These are phyloP conservation scores for Leccinum variicolor DNA, from an alignment of 768 basidiomycete species.

Conservation along the genomic window DNA sequence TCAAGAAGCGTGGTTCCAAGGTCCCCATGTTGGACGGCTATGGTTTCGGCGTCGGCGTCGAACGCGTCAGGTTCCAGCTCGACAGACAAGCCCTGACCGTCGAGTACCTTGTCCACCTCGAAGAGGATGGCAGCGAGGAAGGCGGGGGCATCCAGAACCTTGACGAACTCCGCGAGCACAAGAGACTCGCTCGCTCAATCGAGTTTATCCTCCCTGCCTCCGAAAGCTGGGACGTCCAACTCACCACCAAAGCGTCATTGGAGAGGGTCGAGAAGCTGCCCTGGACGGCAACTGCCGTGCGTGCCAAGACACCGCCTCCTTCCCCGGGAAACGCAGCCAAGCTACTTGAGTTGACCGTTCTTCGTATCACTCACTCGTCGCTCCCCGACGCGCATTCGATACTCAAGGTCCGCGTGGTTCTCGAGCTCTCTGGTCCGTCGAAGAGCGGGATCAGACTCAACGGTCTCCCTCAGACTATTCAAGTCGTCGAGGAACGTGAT, in stretches of 20 bases:
- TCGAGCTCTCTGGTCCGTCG: conserved; percentile 77
- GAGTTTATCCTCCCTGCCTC: conserved; percentile 76
- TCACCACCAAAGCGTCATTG: conserved; percentile 71
- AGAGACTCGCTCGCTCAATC: conserved; percentile 68
- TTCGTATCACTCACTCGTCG: conserved; percentile 70
- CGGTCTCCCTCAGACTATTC: conserved; percentile 70
- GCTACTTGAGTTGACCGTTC: conserved; percentile 48
- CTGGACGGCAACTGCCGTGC: conserved; percentile 64
- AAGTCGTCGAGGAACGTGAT: conserved; percentile 64
- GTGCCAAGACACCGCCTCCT: conserved; percentile 34
- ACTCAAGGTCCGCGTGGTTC: conserved; percentile 72
- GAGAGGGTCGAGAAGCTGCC: conserved; percentile 69
- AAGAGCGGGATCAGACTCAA: conserved; percentile 77
- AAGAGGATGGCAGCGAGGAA: conserved; percentile 38
- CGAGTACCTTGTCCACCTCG: conserved; percentile 81
- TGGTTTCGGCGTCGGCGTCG: conserved; percentile 78
- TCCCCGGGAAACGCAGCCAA: conserved; percentile 31
- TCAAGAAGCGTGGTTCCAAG: conserved; percentile 67
- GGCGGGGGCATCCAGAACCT: conserved; percentile 39
- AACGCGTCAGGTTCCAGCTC: conserved; percentile 74
- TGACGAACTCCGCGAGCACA: conserved; percentile 69
- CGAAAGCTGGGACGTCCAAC: conserved; percentile 85
- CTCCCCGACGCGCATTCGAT: conserved; percentile 73
- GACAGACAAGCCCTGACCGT: conserved; percentile 80
- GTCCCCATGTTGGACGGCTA: conserved; percentile 75